phyloP scores from a whole-genome alignment of 257 asterid genomes.

The Solanum medicagineum region DNA sequence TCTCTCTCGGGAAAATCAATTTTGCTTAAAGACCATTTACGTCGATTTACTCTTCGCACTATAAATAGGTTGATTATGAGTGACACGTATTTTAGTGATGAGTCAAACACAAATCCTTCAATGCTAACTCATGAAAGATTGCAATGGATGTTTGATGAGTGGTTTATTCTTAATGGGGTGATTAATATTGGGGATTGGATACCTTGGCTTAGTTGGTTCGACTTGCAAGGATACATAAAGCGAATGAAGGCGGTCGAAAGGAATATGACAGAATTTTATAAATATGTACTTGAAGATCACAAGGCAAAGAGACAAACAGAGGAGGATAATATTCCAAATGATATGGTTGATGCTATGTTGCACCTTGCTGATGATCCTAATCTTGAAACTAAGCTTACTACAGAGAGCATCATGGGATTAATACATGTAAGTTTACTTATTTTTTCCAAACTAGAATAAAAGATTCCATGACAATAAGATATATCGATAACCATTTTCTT shows the following conservation, averaged over 20 bases:
- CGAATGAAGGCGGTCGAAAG: background rate
- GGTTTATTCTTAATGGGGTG: background rate
- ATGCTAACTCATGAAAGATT: background rate
- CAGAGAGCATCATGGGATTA: background rate
- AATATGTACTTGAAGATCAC: background rate
- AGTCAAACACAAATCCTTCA: background rate
- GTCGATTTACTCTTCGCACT: background rate
- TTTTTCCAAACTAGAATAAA: background rate
- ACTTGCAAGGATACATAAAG: background rate
- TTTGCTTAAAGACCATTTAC: conserved; percentile 11
- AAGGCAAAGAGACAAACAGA: background rate
- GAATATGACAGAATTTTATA: background rate
- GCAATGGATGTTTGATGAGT: background rate
- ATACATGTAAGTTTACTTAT: background rate
- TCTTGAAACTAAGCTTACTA: background rate
- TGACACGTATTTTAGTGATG: background rate
- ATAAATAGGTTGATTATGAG: background rate
- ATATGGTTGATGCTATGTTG: background rate
- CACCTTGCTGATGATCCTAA: background rate
- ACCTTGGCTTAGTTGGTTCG: background rate
- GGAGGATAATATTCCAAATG: background rate
- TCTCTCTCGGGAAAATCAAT: conserved; percentile 8
- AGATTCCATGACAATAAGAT: background rate
- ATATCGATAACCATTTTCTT: background rate
- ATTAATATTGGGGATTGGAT: background rate